Conservation (phyloP, 441 rosid genomes). For the Croton laevigatus region DNA sequence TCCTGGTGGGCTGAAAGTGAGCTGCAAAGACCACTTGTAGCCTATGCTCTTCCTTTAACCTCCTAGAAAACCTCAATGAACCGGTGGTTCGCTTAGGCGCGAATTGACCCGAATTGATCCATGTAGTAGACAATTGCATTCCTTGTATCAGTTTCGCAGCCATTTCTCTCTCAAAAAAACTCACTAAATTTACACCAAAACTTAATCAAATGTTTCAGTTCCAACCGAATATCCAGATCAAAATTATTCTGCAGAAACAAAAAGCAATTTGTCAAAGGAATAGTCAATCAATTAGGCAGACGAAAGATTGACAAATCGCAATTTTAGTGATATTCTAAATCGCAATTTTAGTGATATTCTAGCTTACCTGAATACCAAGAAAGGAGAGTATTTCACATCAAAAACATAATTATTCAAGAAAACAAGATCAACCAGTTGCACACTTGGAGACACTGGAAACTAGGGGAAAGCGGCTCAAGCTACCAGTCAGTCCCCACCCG, state of each 20-base stretch:
- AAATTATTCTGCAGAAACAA: neutral
- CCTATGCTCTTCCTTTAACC: conserved; percentile 37
- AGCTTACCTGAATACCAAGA: too few species aligned
- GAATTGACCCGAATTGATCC: conserved; percentile 38
- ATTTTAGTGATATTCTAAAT: too few species aligned
- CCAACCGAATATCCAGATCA: neutral
- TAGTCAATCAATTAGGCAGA: too few species aligned
- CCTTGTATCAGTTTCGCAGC: conserved; percentile 44
- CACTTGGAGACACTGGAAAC: too few species aligned
- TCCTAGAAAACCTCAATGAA: conserved; percentile 33
- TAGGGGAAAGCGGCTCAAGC: too few species aligned
- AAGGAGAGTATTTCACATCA: too few species aligned
- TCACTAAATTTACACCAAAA: neutral
- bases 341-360: too few species aligned
- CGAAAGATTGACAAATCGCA: too few species aligned
- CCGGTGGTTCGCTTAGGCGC: conserved; percentile 25
- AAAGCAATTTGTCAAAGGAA: neutral
- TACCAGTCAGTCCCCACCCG: too few species aligned
- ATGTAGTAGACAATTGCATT: conserved; percentile 38
- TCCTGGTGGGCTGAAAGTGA: conserved; percentile 31
- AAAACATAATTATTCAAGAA: too few species aligned
- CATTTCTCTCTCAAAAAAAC: conserved; percentile 28
- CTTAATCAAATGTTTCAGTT: neutral
- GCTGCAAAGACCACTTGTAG: conserved; percentile 38
- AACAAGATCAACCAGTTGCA: too few species aligned